Base-by-base conservation (phyloP, 805 yeast genomes). In the Candida schatavii region DNA sequence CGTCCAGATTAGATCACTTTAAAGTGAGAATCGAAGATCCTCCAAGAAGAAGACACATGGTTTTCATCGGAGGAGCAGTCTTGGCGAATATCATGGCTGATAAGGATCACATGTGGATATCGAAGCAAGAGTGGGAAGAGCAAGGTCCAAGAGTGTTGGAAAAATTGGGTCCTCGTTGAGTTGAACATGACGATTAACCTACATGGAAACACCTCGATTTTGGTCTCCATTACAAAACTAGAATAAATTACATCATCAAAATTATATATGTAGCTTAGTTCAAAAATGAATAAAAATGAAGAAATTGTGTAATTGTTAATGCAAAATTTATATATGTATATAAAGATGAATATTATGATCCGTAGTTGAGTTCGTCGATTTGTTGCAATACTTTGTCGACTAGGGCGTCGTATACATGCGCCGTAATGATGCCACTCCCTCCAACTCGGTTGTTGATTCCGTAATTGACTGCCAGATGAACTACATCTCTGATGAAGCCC, bases 1-100 rank as follows among this genome's bases (percentile, higher is more conserved):
- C 97, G 21, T 59, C 88, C 14, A 77, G 98, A 58, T 74, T 93
- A 51, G 86, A 80, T 47, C 90, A 90, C 66, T 91, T 93, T 69
- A 93, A 93, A 67, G 97, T 93, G 31, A 81, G 91, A 67, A 93
- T 93, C 56, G 98, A 93, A 65, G 98, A 93, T 64, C 98, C 99
- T 32, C 99, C 99, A 52, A 81, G 98, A 74, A 88, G 99, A 75
- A 85, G 90, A 63, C 97, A 93, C 66, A 91, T 93, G 97, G 99
- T 93, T 27, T 93, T 93, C 67, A 83, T 91, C 51, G 99, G 99
- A 54, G 99, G 99, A 55, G 98, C 98, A 3, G 98, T 93, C 17
- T 75, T 93, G 60, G 98, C 99, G 26, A 88, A 86, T 60, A 91
- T 93, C 53, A 93, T 93, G 98, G 95, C 95, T 36, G 97, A 90